phyloP scores from a whole-genome alignment of 352 stramenopile genomes.

The Pelagophyceae sp. region DNA sequence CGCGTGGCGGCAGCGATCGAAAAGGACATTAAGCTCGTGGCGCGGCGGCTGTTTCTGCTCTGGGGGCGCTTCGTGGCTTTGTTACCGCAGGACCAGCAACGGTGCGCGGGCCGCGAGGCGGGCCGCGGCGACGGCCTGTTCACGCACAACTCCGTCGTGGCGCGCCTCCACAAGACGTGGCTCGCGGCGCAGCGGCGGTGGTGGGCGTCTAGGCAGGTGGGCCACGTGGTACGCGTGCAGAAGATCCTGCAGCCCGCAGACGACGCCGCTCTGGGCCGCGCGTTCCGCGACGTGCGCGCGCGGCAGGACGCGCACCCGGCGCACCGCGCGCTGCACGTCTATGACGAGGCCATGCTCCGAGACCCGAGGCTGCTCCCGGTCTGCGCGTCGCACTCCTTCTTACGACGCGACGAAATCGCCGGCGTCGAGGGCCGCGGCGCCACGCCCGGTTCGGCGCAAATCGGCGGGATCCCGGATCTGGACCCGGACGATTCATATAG shows the following conservation, averaged over 20 bases:
- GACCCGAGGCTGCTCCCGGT: neutral
- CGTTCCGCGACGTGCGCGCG: neutral
- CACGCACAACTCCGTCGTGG: neutral
- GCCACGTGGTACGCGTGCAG: neutral
- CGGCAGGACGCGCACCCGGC: neutral
- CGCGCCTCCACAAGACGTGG: conserved; percentile 11
- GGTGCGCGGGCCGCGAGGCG: neutral
- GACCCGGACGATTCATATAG: neutral
- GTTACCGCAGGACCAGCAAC: neutral
- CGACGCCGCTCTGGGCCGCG: neutral
- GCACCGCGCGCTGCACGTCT: neutral
- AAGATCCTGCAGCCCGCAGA: conserved; percentile 8
- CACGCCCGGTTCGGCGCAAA: neutral
- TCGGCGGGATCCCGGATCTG: neutral
- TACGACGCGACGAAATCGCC: neutral
- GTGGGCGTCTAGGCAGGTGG: neutral
- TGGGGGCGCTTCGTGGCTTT: conserved; percentile 17
- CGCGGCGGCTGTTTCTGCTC: neutral
- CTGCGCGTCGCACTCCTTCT: neutral
- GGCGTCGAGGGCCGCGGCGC: neutral
- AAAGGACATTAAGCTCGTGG: conserved; percentile 9
- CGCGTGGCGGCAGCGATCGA: neutral
- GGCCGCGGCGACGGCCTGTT: neutral
- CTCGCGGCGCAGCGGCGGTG: neutral
- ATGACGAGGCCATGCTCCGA: neutral